Conservation (phyloP, 1,284 basidiomycete genomes). For the Ustilago shanxiensis region DNA sequence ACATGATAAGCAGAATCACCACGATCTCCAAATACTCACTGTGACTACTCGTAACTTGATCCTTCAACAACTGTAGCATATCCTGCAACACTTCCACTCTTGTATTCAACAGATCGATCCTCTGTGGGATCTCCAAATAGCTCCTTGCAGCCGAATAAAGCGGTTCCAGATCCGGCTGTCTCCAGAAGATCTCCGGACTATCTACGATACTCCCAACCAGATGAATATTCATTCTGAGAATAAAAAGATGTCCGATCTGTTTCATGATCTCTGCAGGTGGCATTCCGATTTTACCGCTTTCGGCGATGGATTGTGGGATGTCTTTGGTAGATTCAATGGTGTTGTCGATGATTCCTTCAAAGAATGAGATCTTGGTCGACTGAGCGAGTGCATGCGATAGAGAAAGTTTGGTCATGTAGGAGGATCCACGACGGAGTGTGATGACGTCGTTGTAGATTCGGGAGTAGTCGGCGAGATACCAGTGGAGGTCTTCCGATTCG, state of each 20-base stretch:
- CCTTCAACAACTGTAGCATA: slow-evolving; percentile 94
- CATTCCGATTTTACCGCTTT: slow-evolving; percentile 87
- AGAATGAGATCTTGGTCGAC: slow-evolving; percentile 85
- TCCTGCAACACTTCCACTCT: slow-evolving; percentile 94
- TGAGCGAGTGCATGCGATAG: slow-evolving; percentile 94
- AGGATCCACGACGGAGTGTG: slow-evolving; percentile 90
- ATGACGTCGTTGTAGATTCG: slow-evolving; percentile 98
- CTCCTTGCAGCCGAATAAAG: slow-evolving; percentile 86
- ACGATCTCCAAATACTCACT: slow-evolving; percentile 94
- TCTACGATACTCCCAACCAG: slow-evolving; percentile 94
- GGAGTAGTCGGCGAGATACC: slow-evolving; percentile 91
- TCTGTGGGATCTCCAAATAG: slow-evolving; percentile 93
- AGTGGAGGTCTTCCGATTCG: slow-evolving; percentile 96
- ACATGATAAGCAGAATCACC: slow-evolving; percentile 89
- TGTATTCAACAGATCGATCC: slow-evolving; percentile 91
- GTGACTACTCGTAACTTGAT: slow-evolving; percentile 90
- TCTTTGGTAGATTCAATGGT: slow-evolving; percentile 98
- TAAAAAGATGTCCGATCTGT: slow-evolving; percentile 90
- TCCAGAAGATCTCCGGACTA: slow-evolving; percentile 94
- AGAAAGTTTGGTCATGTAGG: slow-evolving; percentile 97
- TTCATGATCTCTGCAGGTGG: slow-evolving; percentile 88
- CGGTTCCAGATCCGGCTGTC: slow-evolving; percentile 85
- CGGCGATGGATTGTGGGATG: slow-evolving; percentile 91
- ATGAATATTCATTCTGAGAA: slow-evolving; percentile 93
- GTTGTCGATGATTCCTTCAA: slow-evolving; percentile 87